Conservation (phyloP, 176 grass and related monocot genomes). For the Bothriochloa decipiens region DNA sequence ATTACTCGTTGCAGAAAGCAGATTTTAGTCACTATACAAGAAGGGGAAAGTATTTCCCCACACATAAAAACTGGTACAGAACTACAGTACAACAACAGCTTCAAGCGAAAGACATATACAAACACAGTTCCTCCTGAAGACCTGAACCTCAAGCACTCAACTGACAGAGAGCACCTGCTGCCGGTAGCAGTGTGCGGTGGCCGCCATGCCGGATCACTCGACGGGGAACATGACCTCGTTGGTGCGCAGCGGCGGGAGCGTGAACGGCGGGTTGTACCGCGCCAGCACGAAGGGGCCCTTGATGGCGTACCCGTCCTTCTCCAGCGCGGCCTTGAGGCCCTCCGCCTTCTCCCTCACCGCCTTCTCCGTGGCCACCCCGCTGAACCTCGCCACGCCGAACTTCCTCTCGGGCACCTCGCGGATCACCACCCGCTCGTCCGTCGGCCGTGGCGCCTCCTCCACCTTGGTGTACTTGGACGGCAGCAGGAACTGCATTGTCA, state of each 20-base stretch:
- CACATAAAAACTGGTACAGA: neutral
- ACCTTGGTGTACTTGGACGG: constrained; percentile 71
- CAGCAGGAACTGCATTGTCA: constrained; percentile 89
- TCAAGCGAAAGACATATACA: neutral
- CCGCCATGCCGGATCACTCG: constrained; percentile 32
- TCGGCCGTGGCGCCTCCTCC: constrained; percentile 77
- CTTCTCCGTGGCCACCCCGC: constrained; percentile 67
- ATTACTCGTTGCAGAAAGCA: constrained; percentile 13
- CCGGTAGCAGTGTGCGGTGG: neutral
- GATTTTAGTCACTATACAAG: neutral
- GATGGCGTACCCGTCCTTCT: constrained; percentile 62
- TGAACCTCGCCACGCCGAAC: constrained; percentile 76
- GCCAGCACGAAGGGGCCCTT: constrained; percentile 70
- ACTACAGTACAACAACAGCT: neutral
- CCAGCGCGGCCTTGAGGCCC: constrained; percentile 69
- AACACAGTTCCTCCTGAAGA: neutral
- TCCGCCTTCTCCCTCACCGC: constrained; percentile 68
- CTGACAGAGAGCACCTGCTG: neutral
- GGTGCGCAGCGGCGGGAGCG: constrained; percentile 86
- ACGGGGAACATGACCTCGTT: constrained; percentile 95
- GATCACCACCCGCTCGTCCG: constrained; percentile 78
- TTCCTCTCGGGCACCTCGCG: constrained; percentile 65
- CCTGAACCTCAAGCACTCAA: neutral
- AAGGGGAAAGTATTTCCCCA: neutral
- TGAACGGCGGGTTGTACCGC: constrained; percentile 89